phyloP scores from a whole-genome alignment of 2,329 filamentous ascomycete species.

The Aureobasidium namibiae region DNA sequence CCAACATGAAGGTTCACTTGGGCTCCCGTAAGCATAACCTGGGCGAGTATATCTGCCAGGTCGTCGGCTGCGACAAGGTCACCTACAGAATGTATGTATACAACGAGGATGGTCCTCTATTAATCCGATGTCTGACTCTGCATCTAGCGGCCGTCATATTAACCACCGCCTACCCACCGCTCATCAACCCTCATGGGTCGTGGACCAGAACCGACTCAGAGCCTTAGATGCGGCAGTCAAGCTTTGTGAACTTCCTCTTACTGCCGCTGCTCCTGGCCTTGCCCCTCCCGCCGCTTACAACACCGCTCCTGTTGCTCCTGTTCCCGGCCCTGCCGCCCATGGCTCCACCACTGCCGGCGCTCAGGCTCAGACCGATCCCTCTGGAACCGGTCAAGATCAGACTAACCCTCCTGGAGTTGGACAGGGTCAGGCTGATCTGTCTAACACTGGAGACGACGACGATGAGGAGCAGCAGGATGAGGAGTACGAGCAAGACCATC shows the following conservation, averaged over 20 bases:
- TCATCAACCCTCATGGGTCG: neutral
- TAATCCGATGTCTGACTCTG: neutral
- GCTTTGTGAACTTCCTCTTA: neutral
- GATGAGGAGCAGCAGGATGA: too few relatives aligned
- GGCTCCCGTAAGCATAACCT: neutral
- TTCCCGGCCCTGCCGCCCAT: neutral
- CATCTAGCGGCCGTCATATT: neutral
- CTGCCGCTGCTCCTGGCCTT: neutral
- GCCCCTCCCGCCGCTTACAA: neutral
- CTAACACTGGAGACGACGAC: too few relatives aligned
- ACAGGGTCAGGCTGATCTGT: too few relatives aligned
- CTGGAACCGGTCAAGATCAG: too few relatives aligned
- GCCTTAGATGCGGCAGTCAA: neutral
- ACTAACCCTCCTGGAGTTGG: neutral
- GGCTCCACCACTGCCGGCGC: neutral
- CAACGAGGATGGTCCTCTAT: neutral
- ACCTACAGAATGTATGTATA: neutral
- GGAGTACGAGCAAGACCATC: too few relatives aligned
- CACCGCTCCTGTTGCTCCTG: neutral
- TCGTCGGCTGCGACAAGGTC: neutral
- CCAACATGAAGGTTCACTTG: neutral
- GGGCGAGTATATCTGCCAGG: neutral
- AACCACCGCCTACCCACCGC: neutral
- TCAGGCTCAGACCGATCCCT: neutral
- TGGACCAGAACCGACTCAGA: neutral